phyloP scores from a whole-genome alignment of 768 basidiomycete species.

The Lyophyllum atratum region DNA sequence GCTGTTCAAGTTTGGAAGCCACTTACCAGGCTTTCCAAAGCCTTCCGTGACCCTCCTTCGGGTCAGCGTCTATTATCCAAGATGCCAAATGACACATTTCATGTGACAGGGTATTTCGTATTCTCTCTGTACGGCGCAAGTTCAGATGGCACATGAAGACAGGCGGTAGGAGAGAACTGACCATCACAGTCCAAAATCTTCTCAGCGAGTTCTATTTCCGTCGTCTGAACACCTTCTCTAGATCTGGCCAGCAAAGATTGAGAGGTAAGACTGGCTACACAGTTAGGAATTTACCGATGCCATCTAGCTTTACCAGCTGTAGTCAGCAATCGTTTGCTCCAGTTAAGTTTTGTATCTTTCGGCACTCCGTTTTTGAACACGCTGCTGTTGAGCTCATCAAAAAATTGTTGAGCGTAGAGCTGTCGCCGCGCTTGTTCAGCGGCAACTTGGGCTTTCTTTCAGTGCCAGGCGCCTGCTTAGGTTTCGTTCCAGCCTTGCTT shows the following conservation, averaged over 20 bases:
- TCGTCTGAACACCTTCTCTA: slow-evolving; percentile 56
- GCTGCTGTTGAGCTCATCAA: slow-evolving; percentile 55
- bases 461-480: slow-evolving; percentile 8
- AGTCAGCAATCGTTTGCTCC: slow-evolving; percentile 66
- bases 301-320: slow-evolving; percentile 75
- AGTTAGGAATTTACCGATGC: slow-evolving; percentile 44
- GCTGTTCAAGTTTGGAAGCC: background rate
- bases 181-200: slow-evolving; percentile 83
- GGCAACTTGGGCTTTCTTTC: slow-evolving; percentile 43
- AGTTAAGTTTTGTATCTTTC: slow-evolving; percentile 53
- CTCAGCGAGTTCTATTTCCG: slow-evolving; percentile 75
- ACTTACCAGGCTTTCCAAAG: slow-evolving; percentile 73
- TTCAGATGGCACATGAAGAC: background rate
- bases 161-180: slow-evolving; percentile 26
- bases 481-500: background rate
- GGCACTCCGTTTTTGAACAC: slow-evolving; percentile 63
- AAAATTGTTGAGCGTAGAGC: slow-evolving; percentile 60
- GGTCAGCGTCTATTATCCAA: slow-evolving; percentile 76
- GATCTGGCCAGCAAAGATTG: slow-evolving; percentile 36
- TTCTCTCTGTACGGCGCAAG: slow-evolving; percentile 55
- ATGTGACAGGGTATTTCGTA: slow-evolving; percentile 81
- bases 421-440: slow-evolving; percentile 47
- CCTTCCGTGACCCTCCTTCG: slow-evolving; percentile 73
- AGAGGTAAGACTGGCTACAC: background rate
- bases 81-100: slow-evolving; percentile 93